Conservation (phyloP, 108 stramenopile species). For the Pseudonitzschia delicatissima region DNA sequence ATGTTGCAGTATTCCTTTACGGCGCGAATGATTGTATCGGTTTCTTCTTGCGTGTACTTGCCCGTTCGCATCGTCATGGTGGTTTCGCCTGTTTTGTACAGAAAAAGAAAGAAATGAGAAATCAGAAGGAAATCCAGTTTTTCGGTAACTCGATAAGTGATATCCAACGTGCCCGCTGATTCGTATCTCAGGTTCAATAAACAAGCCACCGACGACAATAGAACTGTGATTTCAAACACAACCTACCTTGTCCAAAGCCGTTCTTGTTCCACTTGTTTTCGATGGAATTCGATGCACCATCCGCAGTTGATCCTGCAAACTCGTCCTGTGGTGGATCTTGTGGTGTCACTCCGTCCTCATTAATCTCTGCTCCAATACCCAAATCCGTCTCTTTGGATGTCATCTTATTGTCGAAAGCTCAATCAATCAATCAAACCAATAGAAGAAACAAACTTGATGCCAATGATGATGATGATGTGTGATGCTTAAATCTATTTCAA, state of each 20-base stretch:
- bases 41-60: constrained; percentile 61
- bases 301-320: not conserved
- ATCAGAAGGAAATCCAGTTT: too few species aligned
- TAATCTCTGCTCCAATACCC: too few species aligned
- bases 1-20: constrained; percentile 65
- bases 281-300: not conserved
- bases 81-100: constrained; percentile 12
- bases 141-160: not conserved
- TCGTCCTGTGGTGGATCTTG: not conserved
- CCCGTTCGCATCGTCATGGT: constrained; percentile 27
- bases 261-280: constrained; percentile 55
- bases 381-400: too few species aligned
- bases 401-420: too few species aligned
- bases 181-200: not conserved
- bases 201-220: too few species aligned
- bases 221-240: too few species aligned
- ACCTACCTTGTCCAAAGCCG: constrained; percentile 49
- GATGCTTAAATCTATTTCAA: too few species aligned
- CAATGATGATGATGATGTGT: too few species aligned
- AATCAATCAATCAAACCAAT: too few species aligned
- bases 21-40: constrained; percentile 40
- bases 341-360: not conserved
- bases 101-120: too few species aligned
- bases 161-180: not conserved
- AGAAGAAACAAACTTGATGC: too few species aligned